Base-by-base conservation (phyloP, 169 alveolate genomes). In the Toxoplasma gondii region DNA sequence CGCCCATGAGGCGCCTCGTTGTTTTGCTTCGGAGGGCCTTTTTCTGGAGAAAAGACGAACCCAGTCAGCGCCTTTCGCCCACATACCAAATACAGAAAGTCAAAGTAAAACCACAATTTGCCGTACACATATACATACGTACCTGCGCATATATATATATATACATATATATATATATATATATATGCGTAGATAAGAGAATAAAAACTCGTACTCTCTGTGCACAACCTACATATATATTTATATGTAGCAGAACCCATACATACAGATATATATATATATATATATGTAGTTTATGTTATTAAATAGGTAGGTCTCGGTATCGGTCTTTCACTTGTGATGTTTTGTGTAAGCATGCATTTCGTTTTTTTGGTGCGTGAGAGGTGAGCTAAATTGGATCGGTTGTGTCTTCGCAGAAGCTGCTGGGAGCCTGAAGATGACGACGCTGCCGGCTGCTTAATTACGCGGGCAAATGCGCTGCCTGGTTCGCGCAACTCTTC, bases 381-480 rank as follows among this genome's bases (percentile, higher is more conserved):
- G 58, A 12, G 12, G 12, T 12, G 58, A 12, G 58, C 58, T 49
- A 49, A 49, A 49, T 12, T 80, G 36, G 4, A 17, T 4, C 88
- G 27, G 4, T 38, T 31, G 4, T 34, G 4, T 80, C 27, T 41
- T 4, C 39, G 9, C 90, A 41, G 53, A 38, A 29, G 90, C 64
- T 82, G 90, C 90, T 82, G 90, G 86, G 45, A 36, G 45, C 86
- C 86, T 38, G n/a, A 78, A n/a, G 86, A 78, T n/a, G 86, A 78
- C 45, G 86, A 78, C 86, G 86, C 43, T 7, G 39, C 9, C 86
- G 86, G 86, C 39, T 29, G 39, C 10, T 38, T 78, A n/a, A 78
- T 78, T n/a, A 78, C 86, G 39, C 86, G 45, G 44, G 27, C 49
- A 10, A 78, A 78, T 45, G 29, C 49, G 7, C 86, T 78, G 45